Evolutionary conservation across 257 asterid genomes (phyloP), one percentile per base, ranked within the genome.

Genomic region (Solanum paucissectum): DNA sequence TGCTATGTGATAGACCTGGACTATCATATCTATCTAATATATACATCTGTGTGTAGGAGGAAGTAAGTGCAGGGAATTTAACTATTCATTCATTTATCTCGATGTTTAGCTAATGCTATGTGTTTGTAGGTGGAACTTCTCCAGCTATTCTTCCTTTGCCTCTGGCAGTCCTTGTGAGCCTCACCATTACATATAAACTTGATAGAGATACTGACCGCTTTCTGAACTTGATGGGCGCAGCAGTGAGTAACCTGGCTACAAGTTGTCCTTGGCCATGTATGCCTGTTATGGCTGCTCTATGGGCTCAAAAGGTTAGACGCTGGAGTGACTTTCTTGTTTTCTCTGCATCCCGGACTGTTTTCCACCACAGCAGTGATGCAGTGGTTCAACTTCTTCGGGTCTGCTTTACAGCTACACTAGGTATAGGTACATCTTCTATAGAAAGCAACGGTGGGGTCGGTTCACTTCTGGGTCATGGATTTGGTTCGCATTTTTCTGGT

Each of bases 221-320:
- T 85, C 92, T 97, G 74, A 89, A 91, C 93, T 86, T 97, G 89
- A 86, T 95, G 1, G 98, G 95, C 14, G 96, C 98, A 6, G 92
- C 98, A 87, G 76, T 97, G 91, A 91, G 86, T 85, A 89, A 93
- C 91, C 95, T 97, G 77, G 95, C 97, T 84, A 90, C 95, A 38
- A 88, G 98, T 88, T 97, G 98, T 90, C 99, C 99, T 12, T 97
- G 98, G 99, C 99, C 99, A 69, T 93, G 99, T 87, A 96, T 97
- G 99, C 93, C 98, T 42, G 90, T 97, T 76, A 89, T 94, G 87
- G 91, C 95, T 60, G 91, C 99, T 36, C 88, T 97, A 60, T 97
- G 99, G 99, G 89, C 94, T 46, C 98, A 96, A 88, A 97, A 97
- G 93, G 98, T 94, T 33, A 96, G 92, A 87, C 97, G 98, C 14